Evolutionary conservation across 305 asterid species (phyloP), one percentile per base, ranked within the genome.

Genomic region (Solanum aculeatissimum): DNA sequence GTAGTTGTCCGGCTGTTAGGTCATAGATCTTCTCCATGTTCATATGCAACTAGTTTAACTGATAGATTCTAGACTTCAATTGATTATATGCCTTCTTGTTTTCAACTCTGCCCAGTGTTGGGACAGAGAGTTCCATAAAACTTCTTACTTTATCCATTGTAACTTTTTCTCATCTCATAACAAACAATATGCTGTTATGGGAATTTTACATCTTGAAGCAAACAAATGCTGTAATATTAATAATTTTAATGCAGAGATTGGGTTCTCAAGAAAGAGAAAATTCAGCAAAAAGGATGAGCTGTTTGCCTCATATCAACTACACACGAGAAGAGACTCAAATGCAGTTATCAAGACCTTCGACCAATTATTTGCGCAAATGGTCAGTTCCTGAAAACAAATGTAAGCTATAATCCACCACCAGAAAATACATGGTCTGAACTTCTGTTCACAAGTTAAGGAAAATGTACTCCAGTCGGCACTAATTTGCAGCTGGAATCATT

Each of bases 191-290:
- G 82, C 82, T 78, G 47, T 51, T 78, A n/a, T 29, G 19, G 66
- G 49, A 53, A 53, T 18, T 78, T 78, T 78, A 78, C 47, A 53
- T 53, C 82, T 51, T 32, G 29, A 54, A 29, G 82, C 47, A 54
- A 29, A 32, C 83, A 29, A 49, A 29, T 27, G 65, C 23, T 77
- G 82, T 51, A 23, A 9, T 13, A 43, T 83, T 68, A 3, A 58
- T 80, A 49, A 82, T 47, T 80, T 10, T 53, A 75, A 43, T 82
- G 72, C 83, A 95, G 98, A 93, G 93, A 86, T 74, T 90, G 40
- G 92, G 88, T 87, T 93, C 98, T 80, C 98, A 97, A 91, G 99
- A 97, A 75, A 95, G 94, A 90, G 98, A 96, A 85, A 90, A 75
- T 89, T 93, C 97, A 78, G 88, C 75, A 54, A 93, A 91, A 94